phyloP scores from a whole-genome alignment of 2,329 filamentous ascomycete species.

The Claviceps africana region DNA sequence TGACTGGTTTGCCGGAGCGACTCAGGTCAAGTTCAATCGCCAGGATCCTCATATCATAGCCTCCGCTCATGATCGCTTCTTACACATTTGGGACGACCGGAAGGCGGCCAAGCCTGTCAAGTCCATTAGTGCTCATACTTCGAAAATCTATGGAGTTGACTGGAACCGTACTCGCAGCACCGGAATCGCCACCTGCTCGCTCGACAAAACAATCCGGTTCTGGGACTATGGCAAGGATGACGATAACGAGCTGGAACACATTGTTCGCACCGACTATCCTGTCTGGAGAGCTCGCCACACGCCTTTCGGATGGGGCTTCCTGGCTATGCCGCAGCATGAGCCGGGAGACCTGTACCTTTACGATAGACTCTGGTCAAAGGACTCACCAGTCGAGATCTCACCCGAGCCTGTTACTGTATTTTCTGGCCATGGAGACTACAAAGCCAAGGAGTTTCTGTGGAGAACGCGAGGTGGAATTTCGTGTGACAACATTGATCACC shows the following conservation, averaged over 20 bases:
- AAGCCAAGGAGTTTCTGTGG: slow-evolving; percentile 89
- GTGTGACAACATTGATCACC: slow-evolving; percentile 57
- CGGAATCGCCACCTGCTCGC: slow-evolving; percentile 70
- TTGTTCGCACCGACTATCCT: slow-evolving; percentile 71
- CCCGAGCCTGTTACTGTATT: slow-evolving; percentile 43
- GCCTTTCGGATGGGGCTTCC: slow-evolving; percentile 70
- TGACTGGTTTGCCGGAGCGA: slow-evolving; percentile 87
- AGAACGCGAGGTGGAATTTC: slow-evolving; percentile 56
- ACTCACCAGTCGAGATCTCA: slow-evolving; percentile 28
- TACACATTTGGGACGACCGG: slow-evolving; percentile 83
- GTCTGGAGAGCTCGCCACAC: slow-evolving; percentile 87
- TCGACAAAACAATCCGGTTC: slow-evolving; percentile 86
- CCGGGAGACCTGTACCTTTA: slow-evolving; percentile 78
- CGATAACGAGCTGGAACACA: slow-evolving; percentile 55
- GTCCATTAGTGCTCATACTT: slow-evolving; percentile 76
- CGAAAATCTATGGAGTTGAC: slow-evolving; percentile 90
- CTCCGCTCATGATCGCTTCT: slow-evolving; percentile 75
- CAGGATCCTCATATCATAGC: slow-evolving; percentile 77
- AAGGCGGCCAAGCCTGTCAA: slow-evolving; percentile 64
- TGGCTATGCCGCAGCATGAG: slow-evolving; percentile 86
- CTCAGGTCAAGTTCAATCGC: slow-evolving; percentile 89
- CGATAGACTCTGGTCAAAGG: slow-evolving; percentile 41
- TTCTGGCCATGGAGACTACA: slow-evolving; percentile 45
- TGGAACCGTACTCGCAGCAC: slow-evolving; percentile 71
- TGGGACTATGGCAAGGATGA: slow-evolving; percentile 62